Conservation (phyloP, 2,329 filamentous ascomycete genomes). For the Talaromyces sp. region DNA sequence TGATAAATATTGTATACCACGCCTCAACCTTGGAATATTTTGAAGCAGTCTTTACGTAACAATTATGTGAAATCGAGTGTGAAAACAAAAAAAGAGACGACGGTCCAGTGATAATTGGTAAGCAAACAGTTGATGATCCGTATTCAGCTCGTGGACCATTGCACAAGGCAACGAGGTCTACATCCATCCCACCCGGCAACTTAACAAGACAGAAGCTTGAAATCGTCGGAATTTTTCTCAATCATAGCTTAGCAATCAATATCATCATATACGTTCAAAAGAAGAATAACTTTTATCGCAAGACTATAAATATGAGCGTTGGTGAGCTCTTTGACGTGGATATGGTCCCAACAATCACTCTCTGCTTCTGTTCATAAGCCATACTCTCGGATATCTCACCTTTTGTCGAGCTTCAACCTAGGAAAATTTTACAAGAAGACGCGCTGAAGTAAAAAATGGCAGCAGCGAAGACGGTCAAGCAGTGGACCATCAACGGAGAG, state of each 20-base stretch:
- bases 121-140: not conserved
- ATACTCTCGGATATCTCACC: not conserved
- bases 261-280: not conserved
- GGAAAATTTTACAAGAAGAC: not conserved
- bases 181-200: not conserved
- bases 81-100: not conserved
- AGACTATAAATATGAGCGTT: not conserved
- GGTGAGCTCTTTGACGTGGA: not conserved
- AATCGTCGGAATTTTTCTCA: not conserved
- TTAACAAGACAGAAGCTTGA: not conserved
- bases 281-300: not conserved
- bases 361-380: not conserved
- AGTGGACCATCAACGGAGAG: constrained; percentile 55
- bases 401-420: not conserved
- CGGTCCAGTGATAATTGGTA: not conserved
- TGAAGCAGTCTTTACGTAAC: not conserved
- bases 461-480: constrained; percentile 49
- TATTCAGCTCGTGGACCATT: not conserved
- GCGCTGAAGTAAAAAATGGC: constrained; percentile 28
- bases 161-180: not conserved
- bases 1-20: not conserved
- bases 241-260: not conserved
- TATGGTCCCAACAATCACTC: not conserved
- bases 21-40: not conserved
- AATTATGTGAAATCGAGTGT: not conserved